Base-by-base conservation (phyloP, 352 stramenopile species). In the Phytophthora hibernalis region DNA sequence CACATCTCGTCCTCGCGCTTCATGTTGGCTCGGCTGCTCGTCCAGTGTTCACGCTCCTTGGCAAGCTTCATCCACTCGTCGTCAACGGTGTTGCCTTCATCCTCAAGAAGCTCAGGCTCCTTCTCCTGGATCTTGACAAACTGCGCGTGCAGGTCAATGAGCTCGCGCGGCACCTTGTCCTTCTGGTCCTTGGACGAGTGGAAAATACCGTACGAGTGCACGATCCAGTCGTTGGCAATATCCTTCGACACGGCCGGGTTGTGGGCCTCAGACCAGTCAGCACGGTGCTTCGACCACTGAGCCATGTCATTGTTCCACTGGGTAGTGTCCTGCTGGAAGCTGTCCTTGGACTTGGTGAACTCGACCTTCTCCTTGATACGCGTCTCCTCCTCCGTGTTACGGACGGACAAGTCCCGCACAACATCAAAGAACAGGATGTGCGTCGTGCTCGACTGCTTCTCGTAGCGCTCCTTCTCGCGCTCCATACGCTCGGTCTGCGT, bases 261-360 rank as follows among this genome's bases (percentile, higher is more conserved):
- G 70, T 96, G 85, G 24, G 84, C 83, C 74, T 96, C 88, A 2
- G 80, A 92, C 88, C 88, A 96, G 75, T 93, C 85, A 22, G 86
- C 88, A 59, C 88, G 88, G 73, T 96, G 88, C 67, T 91, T 92
- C 60, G 80, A 91, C 88, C 88, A 96, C 51, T 88, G 80, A 1
- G 88, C 88, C 88, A 96, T 96, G 71, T 94, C 86, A 54, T 81
- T 90, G 76, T 96, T 96, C 88, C 88, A 96, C 67, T 96, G 85
- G 22, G 83, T 87, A 33, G 88, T 96, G 65, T 96, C 88, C 15
- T 85, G 79, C 74, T 96, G 88, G 76, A 96, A 96, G 51, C 83
- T 78, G 52, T 96, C 87, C 76, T 96, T 96, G 8, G 83, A 93
- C 72, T 94, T 94, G 54, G 83, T 92, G 63, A 96, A 96, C 73